Base-by-base conservation (phyloP, 495 filamentous ascomycete genomes). In the Penicillium coffeae region DNA sequence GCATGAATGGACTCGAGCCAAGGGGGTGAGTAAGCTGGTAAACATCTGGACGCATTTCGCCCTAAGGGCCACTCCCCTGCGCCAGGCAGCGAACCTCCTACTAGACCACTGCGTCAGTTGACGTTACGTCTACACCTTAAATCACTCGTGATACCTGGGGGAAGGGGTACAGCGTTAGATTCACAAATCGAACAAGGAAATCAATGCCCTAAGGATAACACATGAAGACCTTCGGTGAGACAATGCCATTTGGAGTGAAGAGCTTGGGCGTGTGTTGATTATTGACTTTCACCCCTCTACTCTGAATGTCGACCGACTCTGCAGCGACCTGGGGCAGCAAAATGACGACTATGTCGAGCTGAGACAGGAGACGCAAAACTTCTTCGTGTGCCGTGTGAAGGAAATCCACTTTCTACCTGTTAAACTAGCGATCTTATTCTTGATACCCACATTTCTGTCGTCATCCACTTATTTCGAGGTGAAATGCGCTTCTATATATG, bases 231-330 rank as follows among this genome's bases (percentile, higher is more conserved):
- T 66, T 27, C 39, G 52, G 30, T 20, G 7, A 7, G 59, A 63
- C 16, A 65, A 65, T 49, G 21, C 63, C 8, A 54, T 69, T 21
- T 67, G 53, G 60, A 63, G 53, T 51, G 34, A 50, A 47, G 62
- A 68, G 44, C 62, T 64, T 3, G 19, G 49, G 20, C 50, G 52
- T 16, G 64, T 56, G 9, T 62, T 59, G 25, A 60, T 68, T 30
- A 68, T 65, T 37, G 60, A 68, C 49, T 68, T 66, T 44, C 60
- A 65, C 51, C 61, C 42, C 14, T 65, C 44, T 33, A 52, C 40
- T 8, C 36, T 60, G 42, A 51, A 48, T n/a, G n/a, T n/a, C n/a
- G n/a, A n/a, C n/a, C 27, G 32, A n/a, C n/a, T 25, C 51, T 39
- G 39, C 47, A n/a, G n/a, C n/a, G n/a, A 50, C 18, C 35, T 7